A percentile compares a stretch with the other conserved stretches of the same genome.
These are phyloP conservation scores for Phytophthora parvispora DNA, from an alignment of 352 stramenopile genomes.

Conservation along the genomic window DNA sequence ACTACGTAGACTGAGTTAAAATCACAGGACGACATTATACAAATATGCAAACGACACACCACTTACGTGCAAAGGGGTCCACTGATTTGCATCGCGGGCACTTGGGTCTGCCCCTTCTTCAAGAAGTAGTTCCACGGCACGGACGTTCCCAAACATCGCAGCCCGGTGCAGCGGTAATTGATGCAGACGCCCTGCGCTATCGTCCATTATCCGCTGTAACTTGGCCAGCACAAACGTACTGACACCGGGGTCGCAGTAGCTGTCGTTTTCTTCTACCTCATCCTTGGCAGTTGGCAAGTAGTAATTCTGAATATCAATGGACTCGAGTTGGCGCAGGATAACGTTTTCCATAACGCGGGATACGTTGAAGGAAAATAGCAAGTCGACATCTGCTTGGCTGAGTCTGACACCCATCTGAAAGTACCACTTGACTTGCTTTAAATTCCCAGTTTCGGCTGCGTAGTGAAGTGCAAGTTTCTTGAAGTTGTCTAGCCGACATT, in stretches of 20 bases:
- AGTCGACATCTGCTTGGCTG: conserved; percentile 45
- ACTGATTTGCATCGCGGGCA: conserved; percentile 62
- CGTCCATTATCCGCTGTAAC: conserved; percentile 27
- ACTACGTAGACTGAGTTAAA: conserved; percentile 33
- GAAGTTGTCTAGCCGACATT: conserved; percentile 39
- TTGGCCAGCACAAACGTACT: conserved; percentile 54
- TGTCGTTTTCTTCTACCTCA: background rate
- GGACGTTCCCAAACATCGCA: conserved; percentile 54
- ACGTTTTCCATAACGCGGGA: conserved; percentile 33
- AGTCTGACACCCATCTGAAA: conserved; percentile 41
- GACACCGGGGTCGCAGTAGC: conserved; percentile 37
- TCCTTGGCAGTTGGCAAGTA: conserved; percentile 1
- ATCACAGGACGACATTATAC: background rate
- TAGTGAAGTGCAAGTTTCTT: conserved; percentile 61
- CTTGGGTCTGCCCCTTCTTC: conserved; percentile 44
- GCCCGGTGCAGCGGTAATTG: conserved; percentile 58
- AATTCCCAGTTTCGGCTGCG: conserved; percentile 50
- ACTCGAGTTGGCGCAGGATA: conserved; percentile 52
- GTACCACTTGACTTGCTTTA: conserved; percentile 44
- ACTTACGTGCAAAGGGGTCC: conserved; percentile 72
- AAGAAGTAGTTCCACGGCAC: conserved; percentile 50
- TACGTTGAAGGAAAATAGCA: conserved; percentile 39
- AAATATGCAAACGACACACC: background rate
- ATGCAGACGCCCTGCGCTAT: conserved; percentile 33
- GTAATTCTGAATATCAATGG: conserved; percentile 42